These are phyloP conservation scores for Fusarium oligoseptatum DNA, from an alignment of 2,329 filamentous ascomycete genomes.

Conservation along the genomic window DNA sequence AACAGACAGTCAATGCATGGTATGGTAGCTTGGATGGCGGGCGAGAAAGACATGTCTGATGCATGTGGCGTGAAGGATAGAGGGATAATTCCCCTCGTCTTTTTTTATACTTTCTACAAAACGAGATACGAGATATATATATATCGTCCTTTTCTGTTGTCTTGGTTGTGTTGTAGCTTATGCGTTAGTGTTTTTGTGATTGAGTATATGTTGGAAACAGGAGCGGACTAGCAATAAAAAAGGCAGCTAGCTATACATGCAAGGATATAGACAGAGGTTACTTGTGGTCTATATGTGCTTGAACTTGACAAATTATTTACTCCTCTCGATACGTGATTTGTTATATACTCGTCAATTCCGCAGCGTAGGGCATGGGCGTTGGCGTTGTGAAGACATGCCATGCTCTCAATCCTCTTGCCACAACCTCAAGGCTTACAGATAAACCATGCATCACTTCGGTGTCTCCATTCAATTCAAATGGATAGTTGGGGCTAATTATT, in stretches of 20 bases:
- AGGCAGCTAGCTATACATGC: not conserved
- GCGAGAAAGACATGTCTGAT: conserved; percentile 12
- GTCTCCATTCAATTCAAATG: conserved; percentile 50
- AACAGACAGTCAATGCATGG: not conserved
- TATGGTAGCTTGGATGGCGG: conserved; percentile 3
- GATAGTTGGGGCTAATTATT: not conserved
- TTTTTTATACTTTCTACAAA: conserved; percentile 32
- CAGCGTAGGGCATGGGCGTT: not conserved
- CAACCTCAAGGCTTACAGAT: conserved; percentile 59
- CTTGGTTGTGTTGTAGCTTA: not conserved
- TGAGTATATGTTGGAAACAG: no score
- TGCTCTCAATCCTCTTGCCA: conserved; percentile 54
- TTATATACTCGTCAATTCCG: not conserved
- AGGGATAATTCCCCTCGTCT: conserved; percentile 22
- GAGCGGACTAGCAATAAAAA: not conserved
- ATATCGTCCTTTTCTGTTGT: conserved; percentile 39
- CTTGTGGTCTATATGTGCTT: not conserved
- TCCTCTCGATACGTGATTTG: not conserved
- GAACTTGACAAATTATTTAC: not conserved
- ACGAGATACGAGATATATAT: conserved; percentile 45
- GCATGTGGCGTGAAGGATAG: conserved; percentile 19
- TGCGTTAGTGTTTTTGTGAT: not conserved
- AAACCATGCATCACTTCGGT: conserved; percentile 55
- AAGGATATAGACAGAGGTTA: not conserved
- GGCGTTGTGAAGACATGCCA: conserved; percentile 55